These are phyloP conservation scores for Globisporangium spiculum DNA, from an alignment of 352 stramenopile species.

Conservation along the genomic window DNA sequence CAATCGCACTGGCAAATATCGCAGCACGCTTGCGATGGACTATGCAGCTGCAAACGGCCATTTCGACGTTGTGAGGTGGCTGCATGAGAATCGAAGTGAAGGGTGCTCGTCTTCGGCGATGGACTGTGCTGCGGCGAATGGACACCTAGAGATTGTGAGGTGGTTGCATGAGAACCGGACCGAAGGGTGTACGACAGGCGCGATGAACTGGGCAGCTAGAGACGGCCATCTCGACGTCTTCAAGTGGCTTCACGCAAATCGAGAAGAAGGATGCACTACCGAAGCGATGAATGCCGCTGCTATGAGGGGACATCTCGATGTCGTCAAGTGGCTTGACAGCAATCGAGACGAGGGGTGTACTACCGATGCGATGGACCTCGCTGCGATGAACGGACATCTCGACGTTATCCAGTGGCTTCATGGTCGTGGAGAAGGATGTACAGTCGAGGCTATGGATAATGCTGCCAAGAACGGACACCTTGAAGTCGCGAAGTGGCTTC, in stretches of 20 bases:
- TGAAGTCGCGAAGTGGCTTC: background rate
- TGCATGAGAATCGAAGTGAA: background rate
- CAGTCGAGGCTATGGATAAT: background rate
- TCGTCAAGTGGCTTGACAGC: background rate
- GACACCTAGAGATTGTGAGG: background rate
- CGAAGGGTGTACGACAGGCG: background rate
- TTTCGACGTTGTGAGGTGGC: background rate
- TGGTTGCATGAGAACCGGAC: background rate
- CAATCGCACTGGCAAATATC: background rate
- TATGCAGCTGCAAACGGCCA: background rate
- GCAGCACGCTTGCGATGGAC: background rate
- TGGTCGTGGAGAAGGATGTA: background rate
- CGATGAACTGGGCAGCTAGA: background rate
- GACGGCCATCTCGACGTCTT: background rate
- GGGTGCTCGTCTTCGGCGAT: background rate
- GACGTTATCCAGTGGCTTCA: background rate
- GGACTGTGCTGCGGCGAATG: background rate
- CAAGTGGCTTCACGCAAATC: background rate
- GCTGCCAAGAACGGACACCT: background rate
- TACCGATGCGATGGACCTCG: background rate
- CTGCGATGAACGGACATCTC: background rate
- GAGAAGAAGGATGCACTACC: background rate
- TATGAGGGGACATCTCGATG: background rate
- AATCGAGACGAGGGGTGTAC: constrained; percentile 6
- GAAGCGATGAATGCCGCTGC: background rate